phyloP scores from a whole-genome alignment of 164 flowering plant species.

The Amborella trichopoda region DNA sequence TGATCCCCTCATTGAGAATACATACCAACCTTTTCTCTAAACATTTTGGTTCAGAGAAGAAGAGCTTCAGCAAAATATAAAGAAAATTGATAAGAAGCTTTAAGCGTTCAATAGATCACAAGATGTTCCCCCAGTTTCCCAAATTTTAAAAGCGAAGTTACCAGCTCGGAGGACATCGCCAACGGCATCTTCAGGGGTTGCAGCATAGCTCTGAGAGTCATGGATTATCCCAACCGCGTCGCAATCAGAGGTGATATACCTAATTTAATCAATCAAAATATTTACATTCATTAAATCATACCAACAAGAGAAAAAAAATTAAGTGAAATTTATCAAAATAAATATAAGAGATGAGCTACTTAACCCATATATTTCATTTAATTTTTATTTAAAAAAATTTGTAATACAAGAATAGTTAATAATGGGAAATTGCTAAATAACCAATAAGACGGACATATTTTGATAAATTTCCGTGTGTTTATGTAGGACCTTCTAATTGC shows the following conservation, averaged over 20 bases:
- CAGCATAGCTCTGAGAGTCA: constrained; percentile 47
- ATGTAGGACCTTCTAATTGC: too few species aligned
- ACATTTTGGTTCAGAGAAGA: background rate
- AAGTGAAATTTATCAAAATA: too few species aligned
- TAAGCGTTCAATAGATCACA: background rate
- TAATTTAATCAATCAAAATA: constrained; percentile 10
- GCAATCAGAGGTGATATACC: constrained; percentile 92
- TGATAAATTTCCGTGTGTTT: too few species aligned
- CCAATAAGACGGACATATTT: too few species aligned
- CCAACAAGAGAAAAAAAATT: background rate
- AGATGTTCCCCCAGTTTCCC: background rate
- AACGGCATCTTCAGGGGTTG: constrained; percentile 80
- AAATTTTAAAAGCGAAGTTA: constrained; percentile 7
- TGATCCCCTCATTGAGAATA: too few species aligned
- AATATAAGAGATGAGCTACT: too few species aligned
- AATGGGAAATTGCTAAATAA: too few species aligned
- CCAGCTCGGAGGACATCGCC: constrained; percentile 81
- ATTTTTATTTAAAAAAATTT: too few species aligned
- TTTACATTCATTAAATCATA: background rate
- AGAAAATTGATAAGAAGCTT: background rate
- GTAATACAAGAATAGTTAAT: too few species aligned
- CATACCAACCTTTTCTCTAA: background rate
- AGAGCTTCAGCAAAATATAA: background rate
- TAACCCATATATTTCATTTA: too few species aligned
- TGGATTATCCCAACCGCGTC: constrained; percentile 66